Conservation (phyloP, 2,329 filamentous ascomycete species). For the Ceratocystis variospora region DNA sequence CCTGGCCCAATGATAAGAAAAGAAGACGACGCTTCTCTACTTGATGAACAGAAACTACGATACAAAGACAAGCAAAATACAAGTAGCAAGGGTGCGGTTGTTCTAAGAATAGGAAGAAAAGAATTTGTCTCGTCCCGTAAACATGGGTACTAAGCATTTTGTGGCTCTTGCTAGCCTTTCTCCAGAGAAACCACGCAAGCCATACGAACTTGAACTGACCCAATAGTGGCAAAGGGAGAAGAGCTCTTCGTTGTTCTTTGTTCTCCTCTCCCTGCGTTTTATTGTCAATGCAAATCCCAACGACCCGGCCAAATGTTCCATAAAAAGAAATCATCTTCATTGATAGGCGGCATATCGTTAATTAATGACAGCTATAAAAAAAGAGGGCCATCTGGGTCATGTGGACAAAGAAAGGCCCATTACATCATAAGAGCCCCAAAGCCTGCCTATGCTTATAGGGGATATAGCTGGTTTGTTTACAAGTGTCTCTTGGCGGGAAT, state of each 20-base stretch:
- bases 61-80: not conserved
- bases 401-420: not conserved
- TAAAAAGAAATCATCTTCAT: not conserved
- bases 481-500: not conserved
- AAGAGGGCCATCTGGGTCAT: not conserved
- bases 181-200: not conserved
- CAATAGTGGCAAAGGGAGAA: not conserved
- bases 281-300: not conserved
- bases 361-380: not conserved
- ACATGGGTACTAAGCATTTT: not conserved
- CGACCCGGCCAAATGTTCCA: not conserved
- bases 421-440: not conserved
- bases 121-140: not conserved
- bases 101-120: not conserved
- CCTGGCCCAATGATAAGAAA: not conserved
- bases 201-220: not conserved
- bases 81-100: not conserved
- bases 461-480: not conserved
- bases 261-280: not conserved
- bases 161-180: not conserved
- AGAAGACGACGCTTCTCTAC: not conserved
- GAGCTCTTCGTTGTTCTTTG: not conserved
- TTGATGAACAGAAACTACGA: not conserved
- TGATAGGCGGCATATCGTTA: not conserved
- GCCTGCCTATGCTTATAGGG: not conserved